Evolutionary conservation across 2,329 filamentous ascomycete species (phyloP).

Genomic region (Calycina herbarum): DNA sequence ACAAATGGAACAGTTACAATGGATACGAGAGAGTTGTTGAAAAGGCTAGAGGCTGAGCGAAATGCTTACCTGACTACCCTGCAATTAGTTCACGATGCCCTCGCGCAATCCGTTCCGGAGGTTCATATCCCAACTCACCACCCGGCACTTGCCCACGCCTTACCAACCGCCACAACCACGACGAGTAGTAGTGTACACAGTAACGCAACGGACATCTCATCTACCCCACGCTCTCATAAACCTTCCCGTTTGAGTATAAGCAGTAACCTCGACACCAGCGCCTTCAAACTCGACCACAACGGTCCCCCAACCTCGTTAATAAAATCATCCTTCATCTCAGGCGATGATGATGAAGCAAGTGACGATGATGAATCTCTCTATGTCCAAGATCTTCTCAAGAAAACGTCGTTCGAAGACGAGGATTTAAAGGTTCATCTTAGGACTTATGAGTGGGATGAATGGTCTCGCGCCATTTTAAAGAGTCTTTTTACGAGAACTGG

Average conservation of each 20-base stretch:
- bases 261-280: background rate
- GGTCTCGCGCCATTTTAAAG: constrained; percentile 5
- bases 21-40: constrained; percentile 11
- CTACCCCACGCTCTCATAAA: background rate
- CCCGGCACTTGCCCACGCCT: background rate
- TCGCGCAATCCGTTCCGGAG: constrained; percentile 1
- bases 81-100: constrained; percentile 8
- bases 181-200: background rate
- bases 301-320: background rate
- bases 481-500: constrained; percentile 8
- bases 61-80: constrained; percentile 13
- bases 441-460: constrained; percentile 11
- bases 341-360: constrained; percentile 4
- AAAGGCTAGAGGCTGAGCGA: constrained; percentile 11
- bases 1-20: constrained; percentile 5
- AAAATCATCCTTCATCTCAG: constrained; percentile 15
- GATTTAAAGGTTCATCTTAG: constrained; percentile 9
- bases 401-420: constrained; percentile 7
- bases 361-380: constrained; percentile 14
- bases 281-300: background rate
- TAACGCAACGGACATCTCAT: background rate
- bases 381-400: constrained; percentile 12
- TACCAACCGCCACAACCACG: background rate
- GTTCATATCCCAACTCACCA: background rate
- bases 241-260: too few relatives aligned